Base-by-base conservation (phyloP, 1,139 yeast genomes). In the Pichia sp. region DNA sequence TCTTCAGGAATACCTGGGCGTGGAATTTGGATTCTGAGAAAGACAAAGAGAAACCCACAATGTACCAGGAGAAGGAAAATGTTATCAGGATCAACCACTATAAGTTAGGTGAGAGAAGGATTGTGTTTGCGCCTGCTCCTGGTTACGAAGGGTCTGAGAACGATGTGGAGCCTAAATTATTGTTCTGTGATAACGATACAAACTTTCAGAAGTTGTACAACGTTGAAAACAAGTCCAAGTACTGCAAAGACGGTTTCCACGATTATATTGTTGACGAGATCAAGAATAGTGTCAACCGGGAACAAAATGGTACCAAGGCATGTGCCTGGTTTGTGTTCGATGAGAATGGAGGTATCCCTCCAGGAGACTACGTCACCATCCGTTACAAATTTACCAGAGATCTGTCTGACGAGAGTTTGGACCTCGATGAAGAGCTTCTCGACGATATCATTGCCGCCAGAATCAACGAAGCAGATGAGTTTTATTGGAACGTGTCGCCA, bases 111-210 rank as follows among this genome's bases (percentile, higher is more conserved):
- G 78, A 76, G 53, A 77, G 93, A 50, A 80, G 84, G 66, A 70
- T 88, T 58, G 80, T 83, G 27, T 87, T 90, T 71, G 93, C 95
- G 10, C 93, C 96, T 9, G 85, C 96, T n/a, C 96, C 96, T 1
- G 96, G 96, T 47, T 73, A 79, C 46, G 73, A 75, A 20, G 85
- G 78, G 8, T 68, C 75, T 44, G 74, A 80, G 30, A 79, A 80
- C 4, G 95, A 87, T 68, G 84, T 90, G 50, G 89, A 85, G 60
- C 96, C 97, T 1, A 71, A 74, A 55, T 73, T 89, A 58, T 72
- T 92, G 55, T 92, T 92, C 72, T 91, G 97, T 43, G 96, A 92
- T 60, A 92, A 92, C 69, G 96, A 87, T 67, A 87, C 97, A 46
- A 92, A 92, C 71, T 79, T 83, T 62, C 67, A 80, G 63, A 80